These are phyloP conservation scores for Apiospora arundinis DNA, from an alignment of 2,329 filamentous ascomycete species.

Conservation along the genomic window DNA sequence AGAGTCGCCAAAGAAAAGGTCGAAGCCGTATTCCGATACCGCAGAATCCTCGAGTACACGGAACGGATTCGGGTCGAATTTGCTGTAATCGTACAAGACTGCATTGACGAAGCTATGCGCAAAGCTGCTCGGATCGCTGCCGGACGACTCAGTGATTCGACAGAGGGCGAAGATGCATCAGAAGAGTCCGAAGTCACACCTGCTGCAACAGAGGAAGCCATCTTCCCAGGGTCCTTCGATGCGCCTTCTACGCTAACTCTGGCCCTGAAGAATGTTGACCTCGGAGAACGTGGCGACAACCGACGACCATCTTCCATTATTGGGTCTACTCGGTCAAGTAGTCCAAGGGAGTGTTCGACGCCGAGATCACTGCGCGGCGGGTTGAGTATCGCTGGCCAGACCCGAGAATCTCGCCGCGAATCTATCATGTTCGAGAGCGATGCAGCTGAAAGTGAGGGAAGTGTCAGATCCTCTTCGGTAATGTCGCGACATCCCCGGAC, in stretches of 20 bases:
- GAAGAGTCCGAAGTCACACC: slow-evolving; percentile 45
- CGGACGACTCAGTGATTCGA: slow-evolving; percentile 82
- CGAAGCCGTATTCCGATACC: slow-evolving; percentile 89
- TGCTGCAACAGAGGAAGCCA: slow-evolving; percentile 57
- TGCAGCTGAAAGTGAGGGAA: slow-evolving; percentile 84
- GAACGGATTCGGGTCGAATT: slow-evolving; percentile 96
- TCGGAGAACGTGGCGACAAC: slow-evolving; percentile 48
- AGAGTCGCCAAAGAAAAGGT: slow-evolving; percentile 85
- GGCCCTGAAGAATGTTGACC: slow-evolving; percentile 55
- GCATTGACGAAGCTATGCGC: slow-evolving; percentile 87
- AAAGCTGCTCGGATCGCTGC: slow-evolving; percentile 90
- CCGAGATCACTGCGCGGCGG: slow-evolving; percentile 79
- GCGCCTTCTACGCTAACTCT: slow-evolving; percentile 61
- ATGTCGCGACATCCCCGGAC: slow-evolving; percentile 74
- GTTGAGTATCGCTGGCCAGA: slow-evolving; percentile 61
- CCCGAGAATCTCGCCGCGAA: slow-evolving; percentile 72
- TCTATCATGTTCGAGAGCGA: slow-evolving; percentile 87
- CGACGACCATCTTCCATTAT: slow-evolving; percentile 64
- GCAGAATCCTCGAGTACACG: slow-evolving; percentile 92
- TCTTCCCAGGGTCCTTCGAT: slow-evolving; percentile 65
- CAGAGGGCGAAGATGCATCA: slow-evolving; percentile 57
- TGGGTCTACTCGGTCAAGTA: slow-evolving; percentile 84
- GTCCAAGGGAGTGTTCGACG: slow-evolving; percentile 88
- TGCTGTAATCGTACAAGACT: slow-evolving; percentile 90
- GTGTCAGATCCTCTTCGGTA: slow-evolving; percentile 79